Base-by-base conservation (phyloP, 2,329 filamentous ascomycete genomes). In the Alternaria gansuensis region DNA sequence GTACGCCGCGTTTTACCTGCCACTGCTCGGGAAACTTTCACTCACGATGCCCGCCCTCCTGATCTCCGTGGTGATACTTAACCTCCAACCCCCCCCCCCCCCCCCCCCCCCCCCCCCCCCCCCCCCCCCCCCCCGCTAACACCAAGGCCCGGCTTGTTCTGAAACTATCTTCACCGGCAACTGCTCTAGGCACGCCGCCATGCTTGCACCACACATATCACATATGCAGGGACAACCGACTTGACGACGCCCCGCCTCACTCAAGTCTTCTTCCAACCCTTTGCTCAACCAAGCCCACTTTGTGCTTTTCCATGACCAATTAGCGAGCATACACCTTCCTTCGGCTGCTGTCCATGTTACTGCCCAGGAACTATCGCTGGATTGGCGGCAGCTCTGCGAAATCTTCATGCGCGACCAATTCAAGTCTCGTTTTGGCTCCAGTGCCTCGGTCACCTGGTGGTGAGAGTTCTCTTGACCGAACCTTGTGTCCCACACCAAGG, bases 341-440 rank as follows among this genome's bases (percentile, higher is more conserved):
- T 63, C 51, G 21, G 29, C 65, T 29, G 44, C 45, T 40, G 56
- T 67, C 53, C 46, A 69, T 49, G 34, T 52, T 40, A 36, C 51
- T 36, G 52, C 36, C 21, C 59, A 54, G 44, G 24, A 65, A n/a
- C 45, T 69, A 21, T 57, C 55, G 10, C 54, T 68, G 6, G 63
- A 67, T 50, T 68, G 65, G 65, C 60, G 64, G 23, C 54, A 46
- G 26, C 59, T 64, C 8, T 66, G 60, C 57, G 45, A 67, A 31
- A 40, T 23, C 36, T 64, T 65, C 26, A 60, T 62, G 53, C 53
- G 40, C 39, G 54, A 66, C 39, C 51, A 63, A 44, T 57, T 65
- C 45, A 65, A 50, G 52, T 51, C 56, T 46, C 61, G 65, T 34
- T 54, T 48, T 36, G 51, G 53, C n/a, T 46, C 55, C 17, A 53